A percentile compares a stretch with the other conserved stretches of the same genome.
Conservation (phyloP, 108 stramenopile genomes). For the Cyclotella sp. region DNA sequence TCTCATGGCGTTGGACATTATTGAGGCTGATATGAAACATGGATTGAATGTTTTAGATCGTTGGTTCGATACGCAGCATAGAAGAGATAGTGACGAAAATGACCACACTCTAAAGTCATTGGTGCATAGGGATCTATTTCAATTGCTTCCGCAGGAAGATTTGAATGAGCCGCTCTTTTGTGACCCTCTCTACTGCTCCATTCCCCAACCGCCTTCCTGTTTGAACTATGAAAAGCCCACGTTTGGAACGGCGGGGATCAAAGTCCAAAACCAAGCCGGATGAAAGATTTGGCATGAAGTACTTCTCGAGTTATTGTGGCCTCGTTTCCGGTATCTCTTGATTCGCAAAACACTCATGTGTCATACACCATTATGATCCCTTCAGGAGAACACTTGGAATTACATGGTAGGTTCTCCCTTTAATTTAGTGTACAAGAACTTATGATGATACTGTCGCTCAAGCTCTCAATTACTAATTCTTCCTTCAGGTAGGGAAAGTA, state of each 20-base stretch:
- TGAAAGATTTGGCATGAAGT: slow-evolving; percentile 49
- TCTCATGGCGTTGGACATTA: slow-evolving; percentile 52
- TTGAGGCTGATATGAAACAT: slow-evolving; percentile 49
- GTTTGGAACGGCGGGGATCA: slow-evolving; percentile 48
- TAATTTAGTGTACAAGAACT: too few relatives aligned
- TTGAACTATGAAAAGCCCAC: slow-evolving; percentile 59
- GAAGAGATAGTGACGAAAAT: slow-evolving; percentile 2
- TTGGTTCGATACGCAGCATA: slow-evolving; percentile 36
- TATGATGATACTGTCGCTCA: not conserved
- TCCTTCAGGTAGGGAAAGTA: slow-evolving; percentile 38
- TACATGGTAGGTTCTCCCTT: slow-evolving; percentile 23
- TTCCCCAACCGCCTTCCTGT: slow-evolving; percentile 52
- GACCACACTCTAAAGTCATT: not conserved
- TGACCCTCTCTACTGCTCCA: slow-evolving; percentile 47
- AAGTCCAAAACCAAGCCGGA: slow-evolving; percentile 20
- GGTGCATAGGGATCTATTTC: slow-evolving; percentile 16
- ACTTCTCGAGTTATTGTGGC: not conserved
- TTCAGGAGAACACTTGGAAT: slow-evolving; percentile 32
- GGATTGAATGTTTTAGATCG: slow-evolving; percentile 43
- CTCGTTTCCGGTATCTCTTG: not conserved
- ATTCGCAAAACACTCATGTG: not conserved
- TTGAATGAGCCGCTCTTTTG: slow-evolving; percentile 48
- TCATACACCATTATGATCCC: not conserved
- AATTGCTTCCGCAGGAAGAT: slow-evolving; percentile 25
- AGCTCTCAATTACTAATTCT: too few relatives aligned